phyloP scores from a whole-genome alignment of 1,139 yeast genomes.

The Candida tetrigidarum region DNA sequence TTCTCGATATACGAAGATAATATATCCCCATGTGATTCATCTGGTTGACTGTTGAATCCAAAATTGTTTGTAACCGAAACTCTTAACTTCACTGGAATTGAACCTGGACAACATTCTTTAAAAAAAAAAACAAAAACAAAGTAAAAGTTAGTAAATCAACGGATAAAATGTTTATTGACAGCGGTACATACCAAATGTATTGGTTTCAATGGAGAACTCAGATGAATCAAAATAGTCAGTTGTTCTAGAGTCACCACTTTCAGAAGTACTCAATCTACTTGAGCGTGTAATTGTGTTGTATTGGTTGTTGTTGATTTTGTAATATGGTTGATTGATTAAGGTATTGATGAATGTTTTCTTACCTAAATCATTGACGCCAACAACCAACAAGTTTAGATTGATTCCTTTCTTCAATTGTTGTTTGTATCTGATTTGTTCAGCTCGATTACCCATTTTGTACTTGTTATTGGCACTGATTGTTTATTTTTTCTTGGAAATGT shows the following conservation, averaged over 20 bases:
- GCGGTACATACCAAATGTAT: constrained; percentile 20
- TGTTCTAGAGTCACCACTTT: neutral
- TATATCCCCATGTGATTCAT: constrained; percentile 5
- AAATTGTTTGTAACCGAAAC: constrained; percentile 31
- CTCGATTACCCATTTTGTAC: constrained; percentile 2
- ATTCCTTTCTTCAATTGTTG: constrained; percentile 24
- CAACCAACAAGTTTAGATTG: constrained; percentile 30
- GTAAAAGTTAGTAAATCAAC: neutral
- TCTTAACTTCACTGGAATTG: constrained; percentile 30
- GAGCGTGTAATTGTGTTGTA: neutral
- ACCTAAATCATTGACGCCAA: constrained; percentile 42
- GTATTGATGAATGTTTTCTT: constrained; percentile 37
- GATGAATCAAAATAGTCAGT: constrained; percentile 1
- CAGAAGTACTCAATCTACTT: neutral
- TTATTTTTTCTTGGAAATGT: neutral
- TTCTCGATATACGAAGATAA: constrained; percentile 45
- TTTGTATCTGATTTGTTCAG: constrained; percentile 15
- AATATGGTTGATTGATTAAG: constrained; percentile 27
- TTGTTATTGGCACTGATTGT: no score
- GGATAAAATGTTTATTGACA: constrained; percentile 15
- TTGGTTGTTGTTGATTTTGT: constrained; percentile 14
- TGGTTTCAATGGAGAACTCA: constrained; percentile 12
- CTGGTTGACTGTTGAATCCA: constrained; percentile 36
- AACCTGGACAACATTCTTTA: constrained; percentile 12
- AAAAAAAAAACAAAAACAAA: no score